Evolutionary conservation across 129 eudicot species (phyloP).

Genomic region (Centaurea solstitialis): DNA sequence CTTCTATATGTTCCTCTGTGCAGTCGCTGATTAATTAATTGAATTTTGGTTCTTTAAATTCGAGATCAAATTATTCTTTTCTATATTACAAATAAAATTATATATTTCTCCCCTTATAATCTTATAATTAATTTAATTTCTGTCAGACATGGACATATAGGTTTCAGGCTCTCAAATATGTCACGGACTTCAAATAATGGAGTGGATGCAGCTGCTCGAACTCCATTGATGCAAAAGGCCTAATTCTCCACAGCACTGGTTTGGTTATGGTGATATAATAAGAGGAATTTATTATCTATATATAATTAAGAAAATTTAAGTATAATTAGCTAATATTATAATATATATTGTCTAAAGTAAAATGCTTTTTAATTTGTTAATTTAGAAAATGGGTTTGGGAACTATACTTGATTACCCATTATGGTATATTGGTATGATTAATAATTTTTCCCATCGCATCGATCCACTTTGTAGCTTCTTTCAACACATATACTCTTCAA

Average conservation of each 20-base stretch:
- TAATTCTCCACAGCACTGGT: conserved; percentile 17
- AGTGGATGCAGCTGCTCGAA: conserved; percentile 16
- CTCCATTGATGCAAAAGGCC: conserved; percentile 28
- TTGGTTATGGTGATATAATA: conserved; percentile 21
- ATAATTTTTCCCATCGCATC: too few relatives aligned
- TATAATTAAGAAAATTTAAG: background rate
- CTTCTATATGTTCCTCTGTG: background rate
- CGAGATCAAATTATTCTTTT: background rate
- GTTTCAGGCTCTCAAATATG: conserved; percentile 21
- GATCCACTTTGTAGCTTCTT: too few relatives aligned
- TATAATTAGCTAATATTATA: conserved; percentile 2
- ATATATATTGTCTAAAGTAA: conserved; percentile 20
- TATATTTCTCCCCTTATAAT: background rate
- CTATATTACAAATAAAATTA: background rate
- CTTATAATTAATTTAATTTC: background rate
- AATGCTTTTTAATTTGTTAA: conserved; percentile 25
- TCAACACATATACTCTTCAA: too few relatives aligned
- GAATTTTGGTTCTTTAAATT: background rate
- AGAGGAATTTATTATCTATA: background rate
- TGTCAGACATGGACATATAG: conserved; percentile 26
- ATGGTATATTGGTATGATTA: conserved; percentile 1
- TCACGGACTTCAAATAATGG: conserved; percentile 16
- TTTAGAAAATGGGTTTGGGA: conserved; percentile 8
- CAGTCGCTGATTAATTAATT: background rate
- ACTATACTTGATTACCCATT: conserved; percentile 12